Percentiles rank a stretch among this genome's conserved stretches.
Evolutionary conservation across 352 stramenopile species (phyloP).

Genomic region (Phytopythium boreale): DNA sequence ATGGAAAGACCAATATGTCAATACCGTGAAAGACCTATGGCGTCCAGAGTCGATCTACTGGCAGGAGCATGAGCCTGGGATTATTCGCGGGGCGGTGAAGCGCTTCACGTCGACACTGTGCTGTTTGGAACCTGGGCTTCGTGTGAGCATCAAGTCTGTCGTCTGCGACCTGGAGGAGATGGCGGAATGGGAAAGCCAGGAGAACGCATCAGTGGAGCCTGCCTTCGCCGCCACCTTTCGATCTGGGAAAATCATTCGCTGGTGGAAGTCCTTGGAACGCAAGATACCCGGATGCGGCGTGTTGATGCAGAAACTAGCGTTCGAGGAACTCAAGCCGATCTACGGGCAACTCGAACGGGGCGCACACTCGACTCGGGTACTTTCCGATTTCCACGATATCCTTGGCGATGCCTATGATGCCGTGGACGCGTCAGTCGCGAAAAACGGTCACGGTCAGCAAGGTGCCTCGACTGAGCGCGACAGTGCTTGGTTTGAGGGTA

Average conservation of each 20-base stretch:
- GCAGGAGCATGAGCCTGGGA: neutral
- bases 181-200: neutral
- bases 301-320: too few relatives aligned
- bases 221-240: neutral
- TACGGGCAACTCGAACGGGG: neutral
- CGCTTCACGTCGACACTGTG: neutral
- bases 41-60: neutral
- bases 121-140: neutral
- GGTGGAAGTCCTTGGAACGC: too few relatives aligned
- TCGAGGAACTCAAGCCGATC: neutral
- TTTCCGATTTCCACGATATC: neutral
- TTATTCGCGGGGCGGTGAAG: neutral
- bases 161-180: neutral
- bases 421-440: neutral
- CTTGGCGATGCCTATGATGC: neutral
- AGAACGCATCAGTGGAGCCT: too few relatives aligned
- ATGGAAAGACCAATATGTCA: constrained; percentile 18
- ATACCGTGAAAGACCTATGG: neutral
- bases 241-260: neutral
- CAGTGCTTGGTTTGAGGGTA: neutral
- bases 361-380: neutral
- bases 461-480: too few relatives aligned
- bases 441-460: neutral
- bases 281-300: too few relatives aligned
- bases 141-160: neutral